These are phyloP conservation scores for Phyllosticta citriasiana DNA, from an alignment of 2,329 filamentous ascomycete species.

Conservation along the genomic window DNA sequence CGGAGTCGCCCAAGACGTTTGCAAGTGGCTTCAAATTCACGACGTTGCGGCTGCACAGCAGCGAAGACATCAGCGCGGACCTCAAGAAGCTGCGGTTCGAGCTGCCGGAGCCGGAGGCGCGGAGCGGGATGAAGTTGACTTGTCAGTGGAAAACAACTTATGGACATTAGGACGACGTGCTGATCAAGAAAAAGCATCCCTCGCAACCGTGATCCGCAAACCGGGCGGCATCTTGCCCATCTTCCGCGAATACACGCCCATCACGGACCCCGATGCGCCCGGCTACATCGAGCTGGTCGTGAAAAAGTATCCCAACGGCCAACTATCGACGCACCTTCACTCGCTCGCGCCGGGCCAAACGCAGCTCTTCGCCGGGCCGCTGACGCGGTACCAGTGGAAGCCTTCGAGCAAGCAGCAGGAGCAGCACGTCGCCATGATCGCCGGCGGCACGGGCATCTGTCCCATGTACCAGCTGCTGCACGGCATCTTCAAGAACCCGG, in stretches of 20 bases:
- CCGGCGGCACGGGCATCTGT: slow-evolving; percentile 64
- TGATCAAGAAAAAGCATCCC: slow-evolving; percentile 33
- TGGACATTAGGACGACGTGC: neutral
- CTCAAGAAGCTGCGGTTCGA: slow-evolving; percentile 12
- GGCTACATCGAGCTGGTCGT: slow-evolving; percentile 55
- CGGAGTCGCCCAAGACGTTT: neutral
- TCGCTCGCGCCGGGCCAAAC: slow-evolving; percentile 51
- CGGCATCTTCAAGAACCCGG: slow-evolving; percentile 51
- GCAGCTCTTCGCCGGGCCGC: slow-evolving; percentile 46
- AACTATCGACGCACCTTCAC: slow-evolving; percentile 56
- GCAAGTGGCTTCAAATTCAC: slow-evolving; percentile 1
- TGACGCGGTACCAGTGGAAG: slow-evolving; percentile 46
- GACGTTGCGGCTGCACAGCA: slow-evolving; percentile 4
- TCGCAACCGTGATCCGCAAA: slow-evolving; percentile 53
- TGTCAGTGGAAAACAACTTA: slow-evolving; percentile 28
- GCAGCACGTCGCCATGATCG: slow-evolving; percentile 49
- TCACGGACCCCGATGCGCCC: slow-evolving; percentile 43
- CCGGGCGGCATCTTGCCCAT: slow-evolving; percentile 48
- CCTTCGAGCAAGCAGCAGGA: slow-evolving; percentile 66
- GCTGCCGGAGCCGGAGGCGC: slow-evolving; percentile 3
- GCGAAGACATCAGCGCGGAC: slow-evolving; percentile 9
- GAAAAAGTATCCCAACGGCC: slow-evolving; percentile 58
- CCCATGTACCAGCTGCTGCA: slow-evolving; percentile 56
- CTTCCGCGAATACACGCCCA: slow-evolving; percentile 57
- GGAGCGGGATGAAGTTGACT: slow-evolving; percentile 26